Percentiles rank a stretch among this genome's conserved stretches.
phyloP scores from a whole-genome alignment of 106 monocot genomes.

The Acanthochlamys bracteata region DNA sequence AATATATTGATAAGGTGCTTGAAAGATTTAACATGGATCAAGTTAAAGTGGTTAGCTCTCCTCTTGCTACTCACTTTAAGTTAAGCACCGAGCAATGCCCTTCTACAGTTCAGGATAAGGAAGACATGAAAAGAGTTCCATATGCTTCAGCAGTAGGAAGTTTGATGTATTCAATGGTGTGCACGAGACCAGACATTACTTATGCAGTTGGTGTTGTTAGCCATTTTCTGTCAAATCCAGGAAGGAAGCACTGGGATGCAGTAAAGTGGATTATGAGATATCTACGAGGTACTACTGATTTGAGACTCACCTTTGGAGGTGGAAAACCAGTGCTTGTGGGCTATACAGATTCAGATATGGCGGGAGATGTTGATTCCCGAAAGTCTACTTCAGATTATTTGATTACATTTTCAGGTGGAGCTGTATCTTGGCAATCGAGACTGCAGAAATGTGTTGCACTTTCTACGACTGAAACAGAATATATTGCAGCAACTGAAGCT shows the following conservation, averaged over 20 bases:
- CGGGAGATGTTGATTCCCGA: neutral
- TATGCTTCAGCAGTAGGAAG: too few relatives aligned
- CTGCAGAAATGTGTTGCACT: neutral
- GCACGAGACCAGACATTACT: too few relatives aligned
- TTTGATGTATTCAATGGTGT: too few relatives aligned
- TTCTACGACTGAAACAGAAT: neutral
- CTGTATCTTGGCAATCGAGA: neutral
- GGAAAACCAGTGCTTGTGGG: neutral
- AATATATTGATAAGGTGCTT: neutral
- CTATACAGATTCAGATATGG: slow-evolving; percentile 1
- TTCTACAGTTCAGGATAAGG: neutral
- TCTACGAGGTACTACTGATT: neutral
- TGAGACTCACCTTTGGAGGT: neutral
- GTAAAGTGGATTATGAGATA: neutral
- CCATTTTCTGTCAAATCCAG: too few relatives aligned
- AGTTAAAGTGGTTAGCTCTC: neutral
- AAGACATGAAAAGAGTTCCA: too few relatives aligned
- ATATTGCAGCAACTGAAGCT: neutral
- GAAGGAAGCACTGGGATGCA: neutral
- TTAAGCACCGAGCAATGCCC: neutral
- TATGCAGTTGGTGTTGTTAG: too few relatives aligned
- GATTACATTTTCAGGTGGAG: neutral
- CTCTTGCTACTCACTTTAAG: neutral
- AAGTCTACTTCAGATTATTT: neutral
- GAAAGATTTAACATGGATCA: neutral